Conservation (phyloP, 2,329 filamentous ascomycete species). For the Hypoxylon sp. region DNA sequence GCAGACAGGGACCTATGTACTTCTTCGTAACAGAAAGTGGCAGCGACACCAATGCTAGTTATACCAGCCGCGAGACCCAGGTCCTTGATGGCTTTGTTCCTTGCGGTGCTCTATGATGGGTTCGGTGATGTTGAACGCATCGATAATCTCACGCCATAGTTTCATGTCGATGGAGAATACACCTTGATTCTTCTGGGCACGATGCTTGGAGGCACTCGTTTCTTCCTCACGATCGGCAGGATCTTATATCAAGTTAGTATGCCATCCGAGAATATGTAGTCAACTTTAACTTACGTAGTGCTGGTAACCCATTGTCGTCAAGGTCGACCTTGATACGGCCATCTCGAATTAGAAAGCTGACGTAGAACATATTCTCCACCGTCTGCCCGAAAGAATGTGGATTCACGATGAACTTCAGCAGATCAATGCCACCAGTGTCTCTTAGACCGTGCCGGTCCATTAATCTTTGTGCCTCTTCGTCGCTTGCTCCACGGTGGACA, state of each 20-base stretch:
- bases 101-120: conserved; percentile 87
- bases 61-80: conserved; percentile 75
- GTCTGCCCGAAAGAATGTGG: conserved; percentile 93
- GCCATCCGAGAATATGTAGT: conserved; percentile 22
- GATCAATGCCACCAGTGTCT: conserved; percentile 76
- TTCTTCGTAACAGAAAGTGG: neutral
- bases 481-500: conserved; percentile 62
- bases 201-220: conserved; percentile 60
- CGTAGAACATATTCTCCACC: conserved; percentile 96
- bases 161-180: conserved; percentile 89
- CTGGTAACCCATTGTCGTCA: conserved; percentile 81
- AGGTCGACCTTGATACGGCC: conserved; percentile 80
- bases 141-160: conserved; percentile 83
- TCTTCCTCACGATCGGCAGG: conserved; percentile 62
- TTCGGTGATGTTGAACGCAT: conserved; percentile 80
- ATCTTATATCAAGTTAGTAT: conserved; percentile 52
- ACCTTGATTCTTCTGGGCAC: conserved; percentile 81
- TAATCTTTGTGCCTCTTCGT: conserved; percentile 62
- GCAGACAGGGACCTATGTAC: neutral
- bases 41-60: conserved; percentile 55
- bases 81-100: conserved; percentile 66
- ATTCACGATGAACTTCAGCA: conserved; percentile 92
- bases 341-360: conserved; percentile 93
- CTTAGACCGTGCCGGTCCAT: conserved; percentile 77
- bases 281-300: conserved; percentile 73